Evolutionary conservation across 2,329 filamentous ascomycete genomes (phyloP).

Genomic region (Fusarium oxysporum): DNA sequence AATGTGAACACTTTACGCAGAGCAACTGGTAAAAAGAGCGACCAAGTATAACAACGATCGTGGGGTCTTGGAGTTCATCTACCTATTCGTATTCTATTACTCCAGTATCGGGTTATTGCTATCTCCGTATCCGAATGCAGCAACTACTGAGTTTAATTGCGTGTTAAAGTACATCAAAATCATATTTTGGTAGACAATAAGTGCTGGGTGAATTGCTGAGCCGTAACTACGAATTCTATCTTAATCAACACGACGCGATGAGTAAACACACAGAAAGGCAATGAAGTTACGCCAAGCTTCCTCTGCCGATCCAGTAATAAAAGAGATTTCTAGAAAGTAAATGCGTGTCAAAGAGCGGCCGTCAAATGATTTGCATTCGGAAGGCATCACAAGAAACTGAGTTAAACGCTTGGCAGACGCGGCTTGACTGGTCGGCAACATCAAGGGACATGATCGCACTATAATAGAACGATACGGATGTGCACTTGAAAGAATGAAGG

Average conservation of each 20-base stretch:
- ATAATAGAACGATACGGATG: rapidly evolving
- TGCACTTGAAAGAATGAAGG: rapidly evolving
- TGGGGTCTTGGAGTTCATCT: too few relatives aligned
- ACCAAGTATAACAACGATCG: too few relatives aligned
- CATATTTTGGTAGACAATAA: rapidly evolving
- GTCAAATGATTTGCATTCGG: neutral
- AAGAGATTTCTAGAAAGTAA: neutral
- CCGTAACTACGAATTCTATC: too few relatives aligned
- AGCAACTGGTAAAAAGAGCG: too few relatives aligned
- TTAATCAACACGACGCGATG: neutral
- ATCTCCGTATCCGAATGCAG: rapidly evolving
- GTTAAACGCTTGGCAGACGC: neutral
- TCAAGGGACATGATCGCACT: neutral
- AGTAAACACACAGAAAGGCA: too few relatives aligned
- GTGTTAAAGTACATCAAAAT: rapidly evolving
- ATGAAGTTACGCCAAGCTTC: neutral
- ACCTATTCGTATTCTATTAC: rapidly evolving
- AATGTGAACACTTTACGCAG: rapidly evolving
- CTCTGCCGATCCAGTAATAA: rapidly evolving
- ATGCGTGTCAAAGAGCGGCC: neutral
- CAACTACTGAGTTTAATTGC: too few relatives aligned
- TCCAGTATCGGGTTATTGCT: rapidly evolving
- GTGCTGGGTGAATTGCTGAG: too few relatives aligned
- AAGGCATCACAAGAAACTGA: neutral
- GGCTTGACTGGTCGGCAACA: too few relatives aligned